Evolutionary conservation across 768 basidiomycete species (phyloP).

Genomic region (Mycena galericulata): DNA sequence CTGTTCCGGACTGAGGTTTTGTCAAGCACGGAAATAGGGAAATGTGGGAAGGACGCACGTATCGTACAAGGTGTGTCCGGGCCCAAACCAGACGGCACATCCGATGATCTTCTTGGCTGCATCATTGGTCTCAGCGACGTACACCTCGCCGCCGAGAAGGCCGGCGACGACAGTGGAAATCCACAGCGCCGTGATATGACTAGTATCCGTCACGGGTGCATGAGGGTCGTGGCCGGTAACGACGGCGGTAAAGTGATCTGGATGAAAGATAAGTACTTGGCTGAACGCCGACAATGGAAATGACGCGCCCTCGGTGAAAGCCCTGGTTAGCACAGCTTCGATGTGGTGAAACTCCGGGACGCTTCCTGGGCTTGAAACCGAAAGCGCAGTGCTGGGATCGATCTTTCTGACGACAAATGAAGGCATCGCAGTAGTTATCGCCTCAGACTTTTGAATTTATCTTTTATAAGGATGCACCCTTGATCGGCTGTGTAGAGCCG

Average conservation of each 20-base stretch:
- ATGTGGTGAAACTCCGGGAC: neutral
- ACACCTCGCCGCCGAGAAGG: slow-evolving; percentile 20
- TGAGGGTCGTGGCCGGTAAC: neutral
- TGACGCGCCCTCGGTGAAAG: neutral
- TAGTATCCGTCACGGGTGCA: neutral
- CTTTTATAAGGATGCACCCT: too few species aligned
- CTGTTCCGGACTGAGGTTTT: too few species aligned
- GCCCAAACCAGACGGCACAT: slow-evolving; percentile 26
- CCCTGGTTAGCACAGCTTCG: neutral
- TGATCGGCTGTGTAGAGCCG: too few species aligned
- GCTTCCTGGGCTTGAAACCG: neutral
- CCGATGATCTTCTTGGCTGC: slow-evolving; percentile 21
- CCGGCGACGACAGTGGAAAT: neutral
- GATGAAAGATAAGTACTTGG: neutral
- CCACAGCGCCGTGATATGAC: neutral
- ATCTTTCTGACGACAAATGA: neutral
- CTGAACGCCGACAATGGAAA: neutral
- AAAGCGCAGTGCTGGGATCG: neutral
- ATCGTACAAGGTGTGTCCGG: slow-evolving; percentile 16
- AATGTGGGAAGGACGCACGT: neutral
- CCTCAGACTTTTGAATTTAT: too few species aligned
- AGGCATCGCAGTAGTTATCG: neutral
- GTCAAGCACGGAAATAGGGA: too few species aligned
- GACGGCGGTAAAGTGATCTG: neutral
- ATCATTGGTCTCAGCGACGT: slow-evolving; percentile 20